phyloP scores from a whole-genome alignment of 768 basidiomycete genomes.

The Auricularia cornea region DNA sequence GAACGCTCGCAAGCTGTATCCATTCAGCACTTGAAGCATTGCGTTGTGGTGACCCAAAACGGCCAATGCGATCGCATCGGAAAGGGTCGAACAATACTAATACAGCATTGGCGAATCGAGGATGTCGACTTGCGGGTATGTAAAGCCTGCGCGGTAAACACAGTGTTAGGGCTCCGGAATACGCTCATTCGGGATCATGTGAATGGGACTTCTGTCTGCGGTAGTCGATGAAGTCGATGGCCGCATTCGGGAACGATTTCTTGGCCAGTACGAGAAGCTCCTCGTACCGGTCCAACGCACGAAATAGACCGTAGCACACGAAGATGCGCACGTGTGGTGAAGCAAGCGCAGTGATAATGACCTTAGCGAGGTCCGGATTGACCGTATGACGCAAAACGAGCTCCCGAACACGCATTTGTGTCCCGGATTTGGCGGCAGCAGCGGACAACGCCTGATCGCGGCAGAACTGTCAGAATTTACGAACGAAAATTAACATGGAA shows the following conservation, averaged over 20 bases:
- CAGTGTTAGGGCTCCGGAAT: too few relatives aligned
- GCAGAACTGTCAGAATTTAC: background rate
- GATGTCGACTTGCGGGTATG: too few relatives aligned
- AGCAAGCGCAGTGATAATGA: background rate
- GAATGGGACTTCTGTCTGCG: background rate
- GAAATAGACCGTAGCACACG: background rate
- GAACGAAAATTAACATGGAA: background rate
- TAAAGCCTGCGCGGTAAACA: too few relatives aligned
- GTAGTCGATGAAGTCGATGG: background rate
- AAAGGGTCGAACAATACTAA: too few relatives aligned
- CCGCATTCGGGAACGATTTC: background rate
- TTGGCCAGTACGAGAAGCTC: background rate
- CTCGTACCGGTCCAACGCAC: background rate
- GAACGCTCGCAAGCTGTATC: too few relatives aligned
- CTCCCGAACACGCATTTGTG: background rate
- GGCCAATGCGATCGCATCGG: too few relatives aligned
- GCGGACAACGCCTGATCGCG: background rate
- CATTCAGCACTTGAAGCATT: too few relatives aligned
- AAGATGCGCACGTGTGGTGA: background rate
- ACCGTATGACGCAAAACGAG: background rate
- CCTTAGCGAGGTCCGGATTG: background rate
- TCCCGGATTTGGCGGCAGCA: background rate
- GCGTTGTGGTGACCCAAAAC: too few relatives aligned
- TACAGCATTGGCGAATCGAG: too few relatives aligned
- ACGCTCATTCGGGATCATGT: too few relatives aligned